Evolutionary conservation across 108 stramenopile species (phyloP).

Genomic region (Mayamaea pseudoterrestris): DNA sequence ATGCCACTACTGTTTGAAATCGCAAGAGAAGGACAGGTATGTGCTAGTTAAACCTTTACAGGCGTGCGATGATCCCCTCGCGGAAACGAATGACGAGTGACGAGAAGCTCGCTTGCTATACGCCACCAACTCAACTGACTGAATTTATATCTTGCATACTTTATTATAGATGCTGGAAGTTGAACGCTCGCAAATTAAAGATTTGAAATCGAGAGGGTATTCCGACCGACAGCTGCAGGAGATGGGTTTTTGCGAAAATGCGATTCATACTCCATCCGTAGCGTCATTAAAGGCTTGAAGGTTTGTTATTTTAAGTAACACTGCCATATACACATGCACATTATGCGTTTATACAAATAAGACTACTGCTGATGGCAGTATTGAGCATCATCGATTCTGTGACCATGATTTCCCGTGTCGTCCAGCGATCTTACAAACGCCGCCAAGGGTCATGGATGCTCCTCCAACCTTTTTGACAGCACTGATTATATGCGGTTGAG

Average conservation of each 20-base stretch:
- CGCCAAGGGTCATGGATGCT: too few species aligned
- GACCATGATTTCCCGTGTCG: too few species aligned
- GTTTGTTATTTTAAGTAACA: neutral
- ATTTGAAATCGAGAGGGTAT: conserved; percentile 68
- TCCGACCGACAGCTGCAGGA: conserved; percentile 78
- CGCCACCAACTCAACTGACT: neutral
- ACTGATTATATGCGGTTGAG: too few species aligned
- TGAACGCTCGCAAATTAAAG: conserved; percentile 65
- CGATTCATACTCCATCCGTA: conserved; percentile 35
- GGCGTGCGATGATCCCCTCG: neutral
- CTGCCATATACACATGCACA: too few species aligned
- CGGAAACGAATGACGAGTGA: neutral
- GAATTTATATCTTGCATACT: neutral
- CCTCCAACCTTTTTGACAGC: too few species aligned
- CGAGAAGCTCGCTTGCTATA: neutral
- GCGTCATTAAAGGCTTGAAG: conserved; percentile 13
- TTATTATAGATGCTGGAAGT: conserved; percentile 55
- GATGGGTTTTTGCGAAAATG: conserved; percentile 64
- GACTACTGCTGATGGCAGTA: too few species aligned
- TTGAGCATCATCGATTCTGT: too few species aligned
- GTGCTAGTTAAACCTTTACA: conserved; percentile 3
- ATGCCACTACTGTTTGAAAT: conserved; percentile 87
- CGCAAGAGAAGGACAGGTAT: conserved; percentile 71
- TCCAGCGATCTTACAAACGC: too few species aligned
- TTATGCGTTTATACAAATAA: too few species aligned